These are phyloP conservation scores for Arabis hirsuta DNA, from an alignment of 345 rosid species.

Conservation along the genomic window DNA sequence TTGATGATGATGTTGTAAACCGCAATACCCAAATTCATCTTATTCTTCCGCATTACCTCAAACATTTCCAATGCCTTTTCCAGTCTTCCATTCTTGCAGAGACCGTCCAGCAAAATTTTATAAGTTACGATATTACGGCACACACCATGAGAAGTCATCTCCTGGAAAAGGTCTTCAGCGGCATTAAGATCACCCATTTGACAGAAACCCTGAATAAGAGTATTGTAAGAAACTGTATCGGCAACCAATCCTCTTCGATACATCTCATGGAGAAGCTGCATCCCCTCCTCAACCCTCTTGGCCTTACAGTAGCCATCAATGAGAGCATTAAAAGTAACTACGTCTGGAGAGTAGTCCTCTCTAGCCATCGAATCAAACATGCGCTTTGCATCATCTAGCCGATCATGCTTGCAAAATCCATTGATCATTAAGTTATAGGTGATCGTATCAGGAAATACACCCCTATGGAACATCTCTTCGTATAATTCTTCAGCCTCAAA, in stretches of 20 bases:
- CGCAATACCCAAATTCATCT: no score
- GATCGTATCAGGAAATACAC: not conserved
- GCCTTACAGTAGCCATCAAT: not conserved
- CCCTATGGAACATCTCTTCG: not conserved
- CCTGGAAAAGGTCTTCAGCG: not conserved
- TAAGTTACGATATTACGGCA: not conserved
- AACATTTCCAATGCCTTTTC: not conserved
- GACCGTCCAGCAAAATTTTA: not conserved
- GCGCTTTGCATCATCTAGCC: not conserved
- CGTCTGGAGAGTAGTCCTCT: not conserved
- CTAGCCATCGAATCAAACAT: slow-evolving; percentile 1
- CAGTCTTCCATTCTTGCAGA: no score
- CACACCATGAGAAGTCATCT: not conserved
- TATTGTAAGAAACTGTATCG: not conserved
- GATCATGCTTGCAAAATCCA: slow-evolving; percentile 5
- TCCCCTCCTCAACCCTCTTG: not conserved
- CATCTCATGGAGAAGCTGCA: not conserved
- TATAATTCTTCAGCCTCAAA: not conserved
- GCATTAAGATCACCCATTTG: not conserved
- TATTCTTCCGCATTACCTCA: not conserved
- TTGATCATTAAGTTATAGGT: not conserved
- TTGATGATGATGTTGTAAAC: no score
- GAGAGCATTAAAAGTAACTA: not conserved
- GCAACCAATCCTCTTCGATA: not conserved
- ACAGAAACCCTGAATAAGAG: not conserved